Evolutionary conservation across 2,329 filamentous ascomycete species (phyloP).

Genomic region (Mycosphaerelloides madeirae): DNA sequence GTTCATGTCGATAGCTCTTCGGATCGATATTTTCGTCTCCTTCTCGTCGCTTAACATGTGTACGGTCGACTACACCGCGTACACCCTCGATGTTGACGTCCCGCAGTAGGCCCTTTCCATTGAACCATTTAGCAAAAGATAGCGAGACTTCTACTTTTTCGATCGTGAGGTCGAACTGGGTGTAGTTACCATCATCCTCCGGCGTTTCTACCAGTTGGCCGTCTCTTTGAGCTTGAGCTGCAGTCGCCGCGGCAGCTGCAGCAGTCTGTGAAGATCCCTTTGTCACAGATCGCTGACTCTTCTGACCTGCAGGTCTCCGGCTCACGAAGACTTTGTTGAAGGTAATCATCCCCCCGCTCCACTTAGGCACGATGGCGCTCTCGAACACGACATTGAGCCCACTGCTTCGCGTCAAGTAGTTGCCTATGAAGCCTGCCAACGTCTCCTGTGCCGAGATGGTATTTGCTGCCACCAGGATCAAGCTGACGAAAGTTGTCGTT

Average conservation of each 20-base stretch:
- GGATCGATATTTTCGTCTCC: constrained; percentile 68
- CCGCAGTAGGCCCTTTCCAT: constrained; percentile 83
- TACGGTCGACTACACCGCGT: constrained; percentile 85
- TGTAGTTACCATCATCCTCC: constrained; percentile 93
- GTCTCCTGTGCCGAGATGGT: constrained; percentile 97
- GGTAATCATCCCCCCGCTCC: constrained; percentile 90
- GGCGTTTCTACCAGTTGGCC: constrained; percentile 1
- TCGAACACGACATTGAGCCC: constrained; percentile 94
- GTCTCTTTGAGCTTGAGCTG: constrained; percentile 48
- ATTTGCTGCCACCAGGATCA: constrained; percentile 86
- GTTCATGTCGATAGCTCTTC: constrained; percentile 78
- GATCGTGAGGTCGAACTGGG: constrained; percentile 92
- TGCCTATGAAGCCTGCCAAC: constrained; percentile 85
- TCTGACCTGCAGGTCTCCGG: constrained; percentile 71
- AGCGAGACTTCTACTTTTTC: constrained; percentile 93
- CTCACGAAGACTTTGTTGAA: constrained; percentile 97
- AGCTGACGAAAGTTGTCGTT: constrained; percentile 93
- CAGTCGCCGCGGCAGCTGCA: constrained; percentile 77
- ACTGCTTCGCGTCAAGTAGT: constrained; percentile 90
- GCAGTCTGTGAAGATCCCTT: constrained; percentile 85
- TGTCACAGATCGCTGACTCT: constrained; percentile 54
- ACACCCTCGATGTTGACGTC: constrained; percentile 94
- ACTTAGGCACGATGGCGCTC: constrained; percentile 93
- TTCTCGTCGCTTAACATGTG: constrained; percentile 63
- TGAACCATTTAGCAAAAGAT: constrained; percentile 99